A percentile compares a stretch with the other conserved stretches of the same genome.
Conservation (phyloP, 2,329 filamentous ascomycete genomes). For the Penicillium olsonii region DNA sequence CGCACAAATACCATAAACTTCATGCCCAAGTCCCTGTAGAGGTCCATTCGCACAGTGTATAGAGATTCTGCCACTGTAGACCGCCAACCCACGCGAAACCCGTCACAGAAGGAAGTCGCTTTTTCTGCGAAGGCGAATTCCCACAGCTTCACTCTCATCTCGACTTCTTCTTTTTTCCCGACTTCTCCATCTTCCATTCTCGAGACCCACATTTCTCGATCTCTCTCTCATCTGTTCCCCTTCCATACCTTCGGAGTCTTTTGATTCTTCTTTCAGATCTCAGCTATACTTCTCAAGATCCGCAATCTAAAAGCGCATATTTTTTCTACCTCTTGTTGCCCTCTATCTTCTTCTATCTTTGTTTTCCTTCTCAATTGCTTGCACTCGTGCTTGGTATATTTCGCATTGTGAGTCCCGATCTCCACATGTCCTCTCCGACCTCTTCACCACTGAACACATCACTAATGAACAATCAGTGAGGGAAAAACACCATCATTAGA, state of each 20-base stretch:
- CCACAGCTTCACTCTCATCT: conserved; percentile 23
- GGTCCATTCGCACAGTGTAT: neutral
- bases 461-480: conserved; percentile 26
- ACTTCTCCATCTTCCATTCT: conserved; percentile 11
- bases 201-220: conserved; percentile 17
- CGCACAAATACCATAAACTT: no score
- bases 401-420: conserved; percentile 33
- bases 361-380: conserved; percentile 22
- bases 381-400: conserved; percentile 24
- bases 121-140: conserved; percentile 31
- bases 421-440: conserved; percentile 5
- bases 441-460: conserved; percentile 2
- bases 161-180: conserved; percentile 12
- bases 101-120: conserved; percentile 27
- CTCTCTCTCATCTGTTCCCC: conserved; percentile 17
- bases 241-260: conserved; percentile 26
- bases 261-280: conserved; percentile 19
- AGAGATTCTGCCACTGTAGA: conserved; percentile 20
- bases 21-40: neutral
- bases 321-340: conserved; percentile 1
- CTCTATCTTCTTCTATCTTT: conserved; percentile 15
- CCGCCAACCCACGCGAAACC: conserved; percentile 27
- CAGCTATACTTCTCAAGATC: conserved; percentile 23
- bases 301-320: conserved; percentile 15
- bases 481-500: conserved; percentile 23